phyloP scores from a whole-genome alignment of 345 rosid genomes.

The Schrenkiella parvula region DNA sequence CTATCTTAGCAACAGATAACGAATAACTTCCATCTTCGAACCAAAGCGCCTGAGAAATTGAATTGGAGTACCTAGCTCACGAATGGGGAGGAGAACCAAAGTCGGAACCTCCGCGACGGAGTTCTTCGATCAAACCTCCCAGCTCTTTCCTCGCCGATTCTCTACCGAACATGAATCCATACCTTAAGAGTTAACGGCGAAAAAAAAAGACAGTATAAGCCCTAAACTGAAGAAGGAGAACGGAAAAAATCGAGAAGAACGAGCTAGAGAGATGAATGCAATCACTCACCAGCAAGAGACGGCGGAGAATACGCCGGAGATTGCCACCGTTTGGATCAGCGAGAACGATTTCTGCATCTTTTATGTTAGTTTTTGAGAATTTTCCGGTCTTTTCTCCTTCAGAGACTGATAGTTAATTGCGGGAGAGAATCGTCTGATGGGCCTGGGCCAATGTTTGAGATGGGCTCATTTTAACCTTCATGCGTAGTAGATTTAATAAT shows the following conservation, averaged over 20 bases:
- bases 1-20: slow-evolving; percentile 2
- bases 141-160: slow-evolving; percentile 88
- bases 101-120: slow-evolving; percentile 47
- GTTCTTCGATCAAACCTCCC: slow-evolving; percentile 67
- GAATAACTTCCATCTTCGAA: not conserved
- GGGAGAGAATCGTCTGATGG: slow-evolving; percentile 18
- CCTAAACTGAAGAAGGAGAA: not conserved
- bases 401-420: not conserved
- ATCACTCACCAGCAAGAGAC: slow-evolving; percentile 56
- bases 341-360: slow-evolving; percentile 61
- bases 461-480: not conserved
- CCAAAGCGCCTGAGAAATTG: slow-evolving; percentile 1
- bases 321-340: slow-evolving; percentile 66
- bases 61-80: slow-evolving; percentile 31
- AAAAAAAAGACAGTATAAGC: not conserved
- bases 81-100: slow-evolving; percentile 37
- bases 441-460: not conserved
- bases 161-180: slow-evolving; percentile 93
- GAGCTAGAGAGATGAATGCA: not conserved
- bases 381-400: not conserved
- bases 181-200: slow-evolving; percentile 43
- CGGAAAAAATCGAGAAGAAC: not conserved
- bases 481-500: not conserved
- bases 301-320: slow-evolving; percentile 85
- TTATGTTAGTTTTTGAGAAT: not conserved